phyloP scores from a whole-genome alignment of 2,329 filamentous ascomycete species.

The Blumeriella jaapii region DNA sequence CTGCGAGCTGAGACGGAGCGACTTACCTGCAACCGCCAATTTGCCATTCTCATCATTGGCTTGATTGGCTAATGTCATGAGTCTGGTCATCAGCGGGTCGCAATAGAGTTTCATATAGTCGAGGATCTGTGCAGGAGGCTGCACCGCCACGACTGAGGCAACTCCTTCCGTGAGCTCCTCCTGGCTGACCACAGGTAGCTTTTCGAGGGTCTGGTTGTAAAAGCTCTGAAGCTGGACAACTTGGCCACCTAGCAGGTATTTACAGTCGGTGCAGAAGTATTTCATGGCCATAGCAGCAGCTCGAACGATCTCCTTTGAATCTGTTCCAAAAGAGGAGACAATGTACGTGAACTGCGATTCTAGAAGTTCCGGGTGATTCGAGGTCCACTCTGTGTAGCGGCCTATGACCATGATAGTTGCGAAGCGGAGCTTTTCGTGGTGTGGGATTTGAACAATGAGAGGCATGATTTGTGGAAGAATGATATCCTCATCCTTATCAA shows the following conservation, averaged over 20 bases:
- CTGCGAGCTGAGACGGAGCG: background rate
- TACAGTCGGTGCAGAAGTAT: conserved; percentile 94
- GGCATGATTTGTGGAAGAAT: conserved; percentile 89
- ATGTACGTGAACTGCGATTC: conserved; percentile 93
- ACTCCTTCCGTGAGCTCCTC: conserved; percentile 96
- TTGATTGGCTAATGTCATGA: conserved; percentile 79
- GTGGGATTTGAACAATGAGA: conserved; percentile 83
- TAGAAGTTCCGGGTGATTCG: conserved; percentile 82
- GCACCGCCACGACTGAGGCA: conserved; percentile 78
- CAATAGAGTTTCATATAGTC: conserved; percentile 83
- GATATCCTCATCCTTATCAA: conserved; percentile 74
- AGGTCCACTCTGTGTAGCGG: conserved; percentile 95
- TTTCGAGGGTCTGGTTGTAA: conserved; percentile 81
- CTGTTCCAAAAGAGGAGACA: conserved; percentile 79
- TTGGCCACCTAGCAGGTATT: conserved; percentile 70
- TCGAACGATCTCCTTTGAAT: conserved; percentile 80
- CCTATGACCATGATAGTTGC: conserved; percentile 96
- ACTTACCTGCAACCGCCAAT: conserved; percentile 68
- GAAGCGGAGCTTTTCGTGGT: conserved; percentile 96
- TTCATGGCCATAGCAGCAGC: conserved; percentile 91
- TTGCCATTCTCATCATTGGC: conserved; percentile 76
- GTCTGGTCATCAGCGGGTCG: conserved; percentile 73
- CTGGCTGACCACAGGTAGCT: conserved; percentile 74
- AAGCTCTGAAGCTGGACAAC: conserved; percentile 82
- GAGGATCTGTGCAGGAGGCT: conserved; percentile 71